Evolutionary conservation across 2,329 filamentous ascomycete genomes (phyloP), one percentile per base, ranked within the genome.

Genomic region (Penicillium corylophilum): DNA sequence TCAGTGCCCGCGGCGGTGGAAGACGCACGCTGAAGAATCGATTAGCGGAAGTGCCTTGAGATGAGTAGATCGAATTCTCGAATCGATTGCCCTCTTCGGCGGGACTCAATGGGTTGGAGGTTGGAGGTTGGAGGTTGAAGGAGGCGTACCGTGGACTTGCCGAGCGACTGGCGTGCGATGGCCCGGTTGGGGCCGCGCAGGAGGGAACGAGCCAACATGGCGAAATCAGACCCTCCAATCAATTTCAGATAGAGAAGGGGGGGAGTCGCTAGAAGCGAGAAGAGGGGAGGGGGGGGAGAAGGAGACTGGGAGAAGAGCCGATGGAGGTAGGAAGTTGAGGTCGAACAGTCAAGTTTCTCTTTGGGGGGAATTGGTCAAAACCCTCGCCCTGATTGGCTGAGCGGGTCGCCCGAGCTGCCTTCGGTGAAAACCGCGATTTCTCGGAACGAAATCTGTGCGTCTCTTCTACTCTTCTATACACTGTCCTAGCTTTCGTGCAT

Each of bases 121-220:
- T 33, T n/a, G n/a, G n/a, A n/a, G n/a, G 26, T 24, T 53, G 67
- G 70, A 71, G 33, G 65, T 72, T 47, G 50, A 38, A 52, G 72
- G 74, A 71, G 76, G 77, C 85, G 82, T 85, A 90, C 90, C 87
- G 87, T 89, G 71, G 86, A 80, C 74, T 84, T 83, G 74, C 84
- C 80, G 74, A 86, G 81, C 77, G 83, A 82, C 81, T 87, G 88
- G 80, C 85, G 82, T 70, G 87, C 83, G 77, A 86, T 82, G 81
- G 86, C 88, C 81, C 91, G 82, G 72, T 87, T 83, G 85, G 91
- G 91, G 84, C 88, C 83, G 76, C 90, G 90, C 83, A 95, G 80
- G 79, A 85, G 85, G 79, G 91, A 90, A 83, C 91, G 89, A 80
- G 90, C 88, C 84, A 96, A 86, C 93, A 97, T 96, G 82, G 65